These are phyloP conservation scores for Aaosphaeria arxii DNA, from an alignment of 2,329 filamentous ascomycete species.

Conservation along the genomic window DNA sequence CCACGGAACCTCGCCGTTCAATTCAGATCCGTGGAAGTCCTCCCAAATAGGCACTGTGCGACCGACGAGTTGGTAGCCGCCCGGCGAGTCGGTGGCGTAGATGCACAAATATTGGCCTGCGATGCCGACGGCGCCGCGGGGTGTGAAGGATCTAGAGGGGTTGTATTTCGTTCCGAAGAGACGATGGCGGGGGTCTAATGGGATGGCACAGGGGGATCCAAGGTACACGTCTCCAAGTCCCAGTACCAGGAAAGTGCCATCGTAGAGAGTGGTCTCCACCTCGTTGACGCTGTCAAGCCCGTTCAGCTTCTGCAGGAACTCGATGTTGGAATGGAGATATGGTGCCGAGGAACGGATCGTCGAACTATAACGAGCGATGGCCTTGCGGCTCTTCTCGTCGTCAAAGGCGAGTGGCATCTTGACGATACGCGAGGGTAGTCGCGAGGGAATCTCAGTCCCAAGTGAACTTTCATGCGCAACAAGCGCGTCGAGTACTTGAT, in stretches of 20 bases:
- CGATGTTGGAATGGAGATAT: slow-evolving; percentile 61
- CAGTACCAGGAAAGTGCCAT: slow-evolving; percentile 50
- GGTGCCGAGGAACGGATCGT: slow-evolving; percentile 60
- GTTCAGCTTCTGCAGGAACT: slow-evolving; percentile 57
- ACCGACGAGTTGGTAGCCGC: slow-evolving; percentile 52
- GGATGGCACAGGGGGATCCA: slow-evolving; percentile 51
- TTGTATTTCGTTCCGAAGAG: slow-evolving; percentile 54
- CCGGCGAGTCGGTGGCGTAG: slow-evolving; percentile 53
- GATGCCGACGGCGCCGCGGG: slow-evolving; percentile 52
- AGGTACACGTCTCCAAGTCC: slow-evolving; percentile 54
- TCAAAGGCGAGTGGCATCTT: slow-evolving; percentile 44
- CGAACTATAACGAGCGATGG: slow-evolving; percentile 59
- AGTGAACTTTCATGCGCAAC: slow-evolving; percentile 39
- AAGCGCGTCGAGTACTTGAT: slow-evolving; percentile 36
- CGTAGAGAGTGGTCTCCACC: slow-evolving; percentile 51
- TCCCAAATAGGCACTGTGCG: slow-evolving; percentile 51
- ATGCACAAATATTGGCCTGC: slow-evolving; percentile 51
- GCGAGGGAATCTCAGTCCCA: slow-evolving; percentile 39
- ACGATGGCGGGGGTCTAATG: slow-evolving; percentile 50
- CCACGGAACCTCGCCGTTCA: neutral
- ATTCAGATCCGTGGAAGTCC: slow-evolving; percentile 26
- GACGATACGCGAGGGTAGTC: slow-evolving; percentile 43
- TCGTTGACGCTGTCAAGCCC: slow-evolving; percentile 46
- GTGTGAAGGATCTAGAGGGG: slow-evolving; percentile 54
- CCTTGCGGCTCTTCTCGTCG: slow-evolving; percentile 45